phyloP scores from a whole-genome alignment of 2,329 filamentous ascomycete genomes.

The Pseudogymnoascus sp. region DNA sequence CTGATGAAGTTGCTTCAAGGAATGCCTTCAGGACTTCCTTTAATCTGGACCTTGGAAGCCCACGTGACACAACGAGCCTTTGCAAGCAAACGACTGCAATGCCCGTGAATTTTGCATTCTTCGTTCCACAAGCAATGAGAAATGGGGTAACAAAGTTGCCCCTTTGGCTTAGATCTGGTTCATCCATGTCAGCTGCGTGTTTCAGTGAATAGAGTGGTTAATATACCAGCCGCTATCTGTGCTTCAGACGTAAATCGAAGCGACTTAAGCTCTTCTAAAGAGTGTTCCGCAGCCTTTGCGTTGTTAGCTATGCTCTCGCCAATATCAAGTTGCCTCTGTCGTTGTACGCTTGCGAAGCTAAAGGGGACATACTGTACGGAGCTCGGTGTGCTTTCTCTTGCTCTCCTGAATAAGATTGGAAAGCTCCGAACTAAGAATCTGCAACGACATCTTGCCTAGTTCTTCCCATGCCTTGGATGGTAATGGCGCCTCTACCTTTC shows the following conservation, averaged over 20 bases:
- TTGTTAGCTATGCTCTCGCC: constrained; percentile 18
- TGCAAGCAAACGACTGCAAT: constrained; percentile 87
- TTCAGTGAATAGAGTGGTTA: constrained; percentile 12
- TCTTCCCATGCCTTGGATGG: constrained; percentile 6
- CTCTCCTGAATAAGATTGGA: constrained; percentile 90
- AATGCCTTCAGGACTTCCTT: constrained; percentile 84
- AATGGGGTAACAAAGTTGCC: constrained; percentile 88
- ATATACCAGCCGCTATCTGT: constrained; percentile 32
- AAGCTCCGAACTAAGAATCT: constrained; percentile 82
- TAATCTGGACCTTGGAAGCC: constrained; percentile 70
- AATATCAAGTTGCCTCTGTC: not conserved
- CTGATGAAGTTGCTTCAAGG: constrained; percentile 72
- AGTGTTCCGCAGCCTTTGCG: constrained; percentile 78
- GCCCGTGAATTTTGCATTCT: constrained; percentile 81
- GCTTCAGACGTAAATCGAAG: constrained; percentile 68
- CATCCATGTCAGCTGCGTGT: constrained; percentile 3
- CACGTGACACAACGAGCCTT: constrained; percentile 73
- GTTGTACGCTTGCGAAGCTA: not conserved
- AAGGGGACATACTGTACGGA: constrained; percentile 59
- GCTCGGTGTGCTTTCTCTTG: constrained; percentile 86
- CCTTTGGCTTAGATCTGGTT: constrained; percentile 69
- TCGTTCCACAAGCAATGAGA: constrained; percentile 82
- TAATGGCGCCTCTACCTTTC: constrained; percentile 5
- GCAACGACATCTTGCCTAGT: constrained; percentile 65
- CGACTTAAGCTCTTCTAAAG: constrained; percentile 77